Percentiles rank a stretch among this genome's conserved stretches.
Conservation (phyloP, 306 rosid genomes). For the Casuarina cunninghamiana region DNA sequence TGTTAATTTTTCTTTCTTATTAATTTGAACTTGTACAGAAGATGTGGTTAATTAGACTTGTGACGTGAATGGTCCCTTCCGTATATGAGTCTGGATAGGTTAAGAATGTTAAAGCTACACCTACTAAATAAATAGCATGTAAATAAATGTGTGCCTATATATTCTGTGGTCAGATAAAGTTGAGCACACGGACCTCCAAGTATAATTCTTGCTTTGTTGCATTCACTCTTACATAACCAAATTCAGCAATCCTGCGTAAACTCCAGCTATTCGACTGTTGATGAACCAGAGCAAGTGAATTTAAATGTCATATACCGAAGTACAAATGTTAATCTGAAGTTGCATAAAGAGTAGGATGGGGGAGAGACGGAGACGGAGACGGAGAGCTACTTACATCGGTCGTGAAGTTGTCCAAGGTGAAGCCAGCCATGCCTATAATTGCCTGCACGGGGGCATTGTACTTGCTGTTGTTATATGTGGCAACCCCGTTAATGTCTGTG, state of each 20-base stretch:
- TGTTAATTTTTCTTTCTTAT: no score
- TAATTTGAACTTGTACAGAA: not conserved
- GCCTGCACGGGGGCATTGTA: conserved; percentile 83
- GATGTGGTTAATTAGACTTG: not conserved
- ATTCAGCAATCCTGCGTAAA: conserved; percentile 32
- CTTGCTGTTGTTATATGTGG: conserved; percentile 59
- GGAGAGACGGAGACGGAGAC: conserved; percentile 13
- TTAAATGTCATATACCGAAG: not conserved
- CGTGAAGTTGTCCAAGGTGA: conserved; percentile 61
- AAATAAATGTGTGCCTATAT: not conserved
- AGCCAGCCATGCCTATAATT: conserved; percentile 90
- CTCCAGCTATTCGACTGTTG: conserved; percentile 32
- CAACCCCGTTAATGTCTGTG: conserved; percentile 48
- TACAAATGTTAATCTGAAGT: not conserved
- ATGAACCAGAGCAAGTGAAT: not conserved
- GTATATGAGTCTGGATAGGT: no score
- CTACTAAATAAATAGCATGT: no score
- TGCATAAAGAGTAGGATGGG: not conserved
- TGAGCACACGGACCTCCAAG: conserved; percentile 38
- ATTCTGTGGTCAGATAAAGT: not conserved
- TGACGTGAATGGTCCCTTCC: no score
- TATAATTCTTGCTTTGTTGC: conserved; percentile 42
- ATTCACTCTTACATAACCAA: conserved; percentile 47
- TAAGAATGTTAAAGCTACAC: no score
- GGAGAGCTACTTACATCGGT: conserved; percentile 36